Percentiles rank a stretch among this genome's conserved stretches.
These are phyloP conservation scores for Peziza echinospora DNA, from an alignment of 495 filamentous ascomycete genomes.

Conservation along the genomic window DNA sequence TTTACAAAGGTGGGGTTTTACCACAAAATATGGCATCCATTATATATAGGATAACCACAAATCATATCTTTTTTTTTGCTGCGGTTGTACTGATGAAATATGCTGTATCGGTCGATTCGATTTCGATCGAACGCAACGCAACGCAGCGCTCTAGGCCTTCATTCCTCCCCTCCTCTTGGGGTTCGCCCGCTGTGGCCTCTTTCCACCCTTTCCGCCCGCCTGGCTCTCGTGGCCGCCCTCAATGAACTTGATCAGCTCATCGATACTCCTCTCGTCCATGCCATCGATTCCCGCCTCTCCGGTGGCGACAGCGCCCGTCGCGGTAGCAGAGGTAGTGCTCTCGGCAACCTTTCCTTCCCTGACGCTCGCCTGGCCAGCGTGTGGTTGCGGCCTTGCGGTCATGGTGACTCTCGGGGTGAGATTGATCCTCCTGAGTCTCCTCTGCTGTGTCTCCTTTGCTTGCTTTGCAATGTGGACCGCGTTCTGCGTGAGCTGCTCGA, in stretches of 20 bases:
- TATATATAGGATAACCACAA: too few relatives aligned
- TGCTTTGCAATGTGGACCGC: constrained; percentile 86
- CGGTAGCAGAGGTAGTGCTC: constrained; percentile 20
- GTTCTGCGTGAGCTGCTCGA: constrained; percentile 87
- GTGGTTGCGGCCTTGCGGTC: constrained; percentile 23
- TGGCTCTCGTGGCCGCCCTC: constrained; percentile 44
- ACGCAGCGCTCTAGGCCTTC: too few relatives aligned
- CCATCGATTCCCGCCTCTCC: constrained; percentile 14
- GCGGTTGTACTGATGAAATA: too few relatives aligned
- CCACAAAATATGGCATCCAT: too few relatives aligned
- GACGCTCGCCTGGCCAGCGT: constrained; percentile 28
- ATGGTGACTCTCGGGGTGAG: constrained; percentile 32
- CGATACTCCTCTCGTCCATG: constrained; percentile 55
- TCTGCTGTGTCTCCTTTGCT: constrained; percentile 60
- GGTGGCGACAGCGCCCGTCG: too few relatives aligned
- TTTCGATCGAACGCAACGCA: too few relatives aligned
- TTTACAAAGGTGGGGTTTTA: too few relatives aligned
- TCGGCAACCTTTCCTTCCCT: constrained; percentile 20
- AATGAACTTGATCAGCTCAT: constrained; percentile 72
- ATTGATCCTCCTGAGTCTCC: constrained; percentile 38
- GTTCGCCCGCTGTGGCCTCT: constrained; percentile 43
- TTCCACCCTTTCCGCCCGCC: constrained; percentile 39
- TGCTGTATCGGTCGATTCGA: too few relatives aligned
- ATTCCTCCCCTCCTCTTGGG: constrained; percentile 44
- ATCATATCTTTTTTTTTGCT: too few relatives aligned